Conservation (phyloP, 257 asterid genomes). For the Coffea eugenioides region DNA sequence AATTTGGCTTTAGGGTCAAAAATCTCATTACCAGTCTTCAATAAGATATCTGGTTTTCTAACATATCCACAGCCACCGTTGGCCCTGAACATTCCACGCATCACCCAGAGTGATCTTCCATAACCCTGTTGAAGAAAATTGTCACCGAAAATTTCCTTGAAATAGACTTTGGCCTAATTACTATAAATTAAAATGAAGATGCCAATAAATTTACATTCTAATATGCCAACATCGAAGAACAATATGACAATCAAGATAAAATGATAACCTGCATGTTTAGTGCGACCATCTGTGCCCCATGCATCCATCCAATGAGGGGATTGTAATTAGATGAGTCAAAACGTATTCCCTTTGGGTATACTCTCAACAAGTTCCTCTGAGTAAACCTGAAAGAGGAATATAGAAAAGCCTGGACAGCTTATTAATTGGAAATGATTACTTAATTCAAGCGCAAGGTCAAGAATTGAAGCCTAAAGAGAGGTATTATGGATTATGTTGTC, state of each 20-base stretch:
- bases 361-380: constrained; percentile 67
- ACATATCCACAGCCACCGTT: constrained; percentile 94
- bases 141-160: constrained; percentile 2
- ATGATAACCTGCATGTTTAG: constrained; percentile 85
- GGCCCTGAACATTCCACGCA: constrained; percentile 94
- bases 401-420: constrained; percentile 9
- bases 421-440: background rate
- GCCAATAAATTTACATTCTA: background rate
- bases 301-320: constrained; percentile 87
- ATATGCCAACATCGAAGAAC: background rate
- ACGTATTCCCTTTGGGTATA: constrained; percentile 88
- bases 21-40: constrained; percentile 53
- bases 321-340: constrained; percentile 90
- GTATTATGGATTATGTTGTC: background rate
- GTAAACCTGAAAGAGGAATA: constrained; percentile 58
- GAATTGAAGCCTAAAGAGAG: background rate
- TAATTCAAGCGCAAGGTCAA: background rate
- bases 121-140: constrained; percentile 58
- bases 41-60: constrained; percentile 69
- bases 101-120: constrained; percentile 91
- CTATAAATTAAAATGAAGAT: background rate
- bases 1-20: constrained; percentile 55
- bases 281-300: constrained; percentile 98
- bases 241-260: constrained; percentile 6
- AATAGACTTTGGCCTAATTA: background rate